A percentile compares a stretch with the other conserved stretches of the same genome.
Conservation (phyloP, 495 filamentous ascomycete species). For the Aspergillus diversus region DNA sequence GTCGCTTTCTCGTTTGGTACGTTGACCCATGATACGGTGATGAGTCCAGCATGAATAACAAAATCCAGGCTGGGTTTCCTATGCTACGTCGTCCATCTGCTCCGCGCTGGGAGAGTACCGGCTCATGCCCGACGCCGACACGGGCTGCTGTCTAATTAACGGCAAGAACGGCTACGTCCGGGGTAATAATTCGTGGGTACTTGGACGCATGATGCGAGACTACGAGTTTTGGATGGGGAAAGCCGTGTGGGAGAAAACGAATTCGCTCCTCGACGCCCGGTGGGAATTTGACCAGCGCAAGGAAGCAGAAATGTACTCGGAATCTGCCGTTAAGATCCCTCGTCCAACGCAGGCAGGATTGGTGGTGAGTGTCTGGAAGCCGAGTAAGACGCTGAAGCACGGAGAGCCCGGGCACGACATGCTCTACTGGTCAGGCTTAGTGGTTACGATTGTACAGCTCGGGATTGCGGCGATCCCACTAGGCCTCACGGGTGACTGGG, state of each 20-base stretch:
- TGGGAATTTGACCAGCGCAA: conserved; percentile 22
- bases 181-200: conserved; percentile 51
- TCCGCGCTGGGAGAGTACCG: conserved; percentile 47
- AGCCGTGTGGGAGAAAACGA: conserved; percentile 18
- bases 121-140: conserved; percentile 38
- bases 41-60: not conserved
- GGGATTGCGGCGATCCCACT: conserved; percentile 50
- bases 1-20: conserved; percentile 59
- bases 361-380: conserved; percentile 25
- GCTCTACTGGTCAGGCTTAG: conserved; percentile 40
- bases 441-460: conserved; percentile 45
- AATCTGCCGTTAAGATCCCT: conserved; percentile 1
- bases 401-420: conserved; percentile 28
- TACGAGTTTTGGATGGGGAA: conserved; percentile 43
- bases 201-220: conserved; percentile 55
- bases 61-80: conserved; percentile 46
- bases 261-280: conserved; percentile 17
- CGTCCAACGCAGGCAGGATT: conserved; percentile 26
- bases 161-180: conserved; percentile 42
- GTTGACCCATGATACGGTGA: not conserved
- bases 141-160: conserved; percentile 45
- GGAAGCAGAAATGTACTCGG: conserved; percentile 13
- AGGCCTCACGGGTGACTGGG: conserved; percentile 46
- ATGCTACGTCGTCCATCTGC: conserved; percentile 43
- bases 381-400: conserved; percentile 3